Evolutionary conservation across 352 stramenopile genomes (phyloP), one percentile per base, ranked within the genome.

Genomic region (Blastocystis sp.): DNA sequence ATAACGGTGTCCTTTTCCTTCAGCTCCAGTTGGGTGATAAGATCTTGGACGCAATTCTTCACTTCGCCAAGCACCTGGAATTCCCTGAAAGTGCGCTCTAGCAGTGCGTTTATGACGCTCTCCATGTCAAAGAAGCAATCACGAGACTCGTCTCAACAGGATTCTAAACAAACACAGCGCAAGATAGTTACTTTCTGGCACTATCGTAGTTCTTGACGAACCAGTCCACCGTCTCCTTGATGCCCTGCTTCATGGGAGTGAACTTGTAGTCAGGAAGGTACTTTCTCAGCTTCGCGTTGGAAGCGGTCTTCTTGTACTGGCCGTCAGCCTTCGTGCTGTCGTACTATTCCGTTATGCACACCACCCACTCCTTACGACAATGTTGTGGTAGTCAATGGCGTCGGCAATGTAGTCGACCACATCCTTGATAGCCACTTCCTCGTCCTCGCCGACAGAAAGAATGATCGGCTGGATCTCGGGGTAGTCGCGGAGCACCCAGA

Each of bases 261-360:
- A 99, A 99, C 90, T 97, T 90, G 90, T 98, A 98, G 91, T 96
- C 94, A 2, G 96, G 96, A 60, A 94, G 90, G 33, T 95, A 93
- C 51, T 88, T 91, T 31, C 95, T 94, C 88, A 99, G 92, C 90
- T 98, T 98, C 24, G 93, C 94, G 91, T 99, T 99, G 90, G 93
- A 96, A 2, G 96, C 96, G 19, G 97, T 99, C 93, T 99, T 99
- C 93, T 98, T 98, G 93, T 96, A 98, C 92, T 99, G 97, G 4
- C 97, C 97, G 92, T 99, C 97, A n/a, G 95, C 93, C 91, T 98
- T 98, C 50, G 91, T 94, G 4, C 93, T 96, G 91, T 98, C 95
- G 85, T 98, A 96, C 74, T 90, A 55, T 16, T 19, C 45, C 94
- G 21, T 95, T 90, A 33, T 97, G 91, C 21, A 96, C 91, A 16